Evolutionary conservation across 148 eudicot genomes (phyloP).

Genomic region (Rhododendron henanense): DNA sequence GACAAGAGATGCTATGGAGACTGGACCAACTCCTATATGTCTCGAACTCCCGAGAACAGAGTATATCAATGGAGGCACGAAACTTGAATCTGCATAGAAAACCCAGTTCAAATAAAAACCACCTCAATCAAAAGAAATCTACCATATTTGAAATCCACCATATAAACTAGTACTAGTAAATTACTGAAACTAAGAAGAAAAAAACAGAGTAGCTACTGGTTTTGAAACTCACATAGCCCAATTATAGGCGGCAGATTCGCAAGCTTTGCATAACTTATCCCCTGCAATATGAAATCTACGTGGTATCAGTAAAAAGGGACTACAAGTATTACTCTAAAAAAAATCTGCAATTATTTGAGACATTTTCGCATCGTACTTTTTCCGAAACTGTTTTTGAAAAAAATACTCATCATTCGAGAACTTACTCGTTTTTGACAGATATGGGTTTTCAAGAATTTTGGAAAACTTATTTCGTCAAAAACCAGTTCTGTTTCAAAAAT

Average conservation of each 20-base stretch:
- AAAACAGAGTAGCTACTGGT: neutral
- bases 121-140: neutral
- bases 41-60: slow-evolving; percentile 63
- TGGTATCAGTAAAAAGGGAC: neutral
- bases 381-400: neutral
- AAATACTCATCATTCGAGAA: neutral
- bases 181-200: neutral
- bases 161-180: no score
- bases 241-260: slow-evolving; percentile 95
- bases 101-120: neutral
- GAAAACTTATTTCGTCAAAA: neutral
- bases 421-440: no score
- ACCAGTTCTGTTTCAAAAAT: neutral
- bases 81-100: slow-evolving; percentile 54
- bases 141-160: neutral
- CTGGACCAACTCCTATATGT: slow-evolving; percentile 68
- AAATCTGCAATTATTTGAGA: neutral
- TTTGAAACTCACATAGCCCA: slow-evolving; percentile 68
- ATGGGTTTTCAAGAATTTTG: neutral
- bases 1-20: slow-evolving; percentile 66
- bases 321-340: neutral
- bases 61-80: slow-evolving; percentile 69
- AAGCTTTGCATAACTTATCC: slow-evolving; percentile 95
- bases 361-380: neutral
- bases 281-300: slow-evolving; percentile 43